Conservation (phyloP, 768 basidiomycete species). For the Xerocomellus amylosporus region DNA sequence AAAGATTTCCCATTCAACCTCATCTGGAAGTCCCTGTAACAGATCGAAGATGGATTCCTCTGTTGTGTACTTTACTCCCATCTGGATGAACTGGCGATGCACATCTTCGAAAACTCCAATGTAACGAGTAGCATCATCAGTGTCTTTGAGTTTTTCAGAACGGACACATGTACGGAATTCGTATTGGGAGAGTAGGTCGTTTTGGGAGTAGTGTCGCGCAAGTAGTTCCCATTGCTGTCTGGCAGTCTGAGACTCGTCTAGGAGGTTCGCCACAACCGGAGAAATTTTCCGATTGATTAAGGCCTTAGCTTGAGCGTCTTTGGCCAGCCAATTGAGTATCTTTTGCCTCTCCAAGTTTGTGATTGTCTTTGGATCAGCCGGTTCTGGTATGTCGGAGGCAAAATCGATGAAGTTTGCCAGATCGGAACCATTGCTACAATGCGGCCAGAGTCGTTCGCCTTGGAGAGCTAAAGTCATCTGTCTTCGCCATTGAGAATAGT, state of each 20-base stretch:
- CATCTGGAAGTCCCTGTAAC: not conserved
- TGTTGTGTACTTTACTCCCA: not conserved
- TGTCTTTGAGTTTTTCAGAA: not conserved
- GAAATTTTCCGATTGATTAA: not conserved
- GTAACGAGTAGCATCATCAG: not conserved
- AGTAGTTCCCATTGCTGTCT: not conserved
- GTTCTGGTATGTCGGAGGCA: not conserved
- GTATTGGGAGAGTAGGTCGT: no score
- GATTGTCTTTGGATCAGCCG: accelerated
- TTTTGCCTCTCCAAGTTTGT: not conserved
- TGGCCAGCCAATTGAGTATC: not conserved
- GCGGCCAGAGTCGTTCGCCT: not conserved
- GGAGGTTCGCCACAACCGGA: accelerated
- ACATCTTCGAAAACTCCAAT: not conserved
- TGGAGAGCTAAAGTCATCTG: not conserved
- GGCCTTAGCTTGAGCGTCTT: not conserved
- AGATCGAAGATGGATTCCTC: not conserved
- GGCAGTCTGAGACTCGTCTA: not conserved
- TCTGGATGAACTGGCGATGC: not conserved
- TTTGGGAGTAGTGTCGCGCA: no score
- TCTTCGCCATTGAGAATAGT: not conserved
- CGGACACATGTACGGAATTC: accelerated
- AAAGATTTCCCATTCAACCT: not conserved
- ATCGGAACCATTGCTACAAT: not conserved
- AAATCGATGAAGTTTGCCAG: not conserved